Base-by-base conservation (phyloP, 2,329 filamentous ascomycete species). In the Lecanosticta acicola region DNA sequence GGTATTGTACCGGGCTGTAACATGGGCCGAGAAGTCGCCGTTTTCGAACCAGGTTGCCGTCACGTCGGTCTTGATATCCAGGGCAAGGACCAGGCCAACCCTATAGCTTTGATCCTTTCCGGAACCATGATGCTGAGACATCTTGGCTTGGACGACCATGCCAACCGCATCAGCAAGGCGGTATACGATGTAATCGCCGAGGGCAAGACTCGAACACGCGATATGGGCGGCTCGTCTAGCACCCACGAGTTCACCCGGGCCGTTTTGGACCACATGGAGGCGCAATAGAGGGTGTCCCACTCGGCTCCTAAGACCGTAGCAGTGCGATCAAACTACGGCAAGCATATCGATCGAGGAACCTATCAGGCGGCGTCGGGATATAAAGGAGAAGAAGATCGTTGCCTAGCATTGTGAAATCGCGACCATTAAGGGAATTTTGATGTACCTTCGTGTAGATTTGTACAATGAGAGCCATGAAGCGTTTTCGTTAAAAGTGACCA, bases 1-100 rank as follows among this genome's bases (percentile, higher is more conserved):
- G 93, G 93, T 72, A 87, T 98, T 59, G 93, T 98, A 36, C 93
- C 93, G 50, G 93, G 93, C 64, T 96, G 90, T 82, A 98, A 97
- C 80, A 98, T 98, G 90, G 93, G 93, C 66, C 87, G 93, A 59
- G 90, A 98, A 59, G 88, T 97, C 46, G 93, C 93, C 61, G 88
- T 98, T 59, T 98, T 98, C 72, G 93, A 98, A 80, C 93, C 93
- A 51, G 93, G 93, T 57, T 98, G 93, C 84, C 85, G 93, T 74
- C 93, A 98, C 80, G 93, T 98, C 67, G 93, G 93, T 73, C 85
- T 98, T 40, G 93, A 98, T 71, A 98, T 98, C 76, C 90, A 97
- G 83, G 93, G 93, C 77, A 96, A 96, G 79, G 90, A 96, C 73
- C 89, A 97, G 77, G 93, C 93, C 58, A 98, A 98, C 80, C 93